Percentiles rank a stretch among this genome's conserved stretches.
phyloP scores from a whole-genome alignment of 805 yeast genomes.

The Cyberlindnera petersonii region DNA sequence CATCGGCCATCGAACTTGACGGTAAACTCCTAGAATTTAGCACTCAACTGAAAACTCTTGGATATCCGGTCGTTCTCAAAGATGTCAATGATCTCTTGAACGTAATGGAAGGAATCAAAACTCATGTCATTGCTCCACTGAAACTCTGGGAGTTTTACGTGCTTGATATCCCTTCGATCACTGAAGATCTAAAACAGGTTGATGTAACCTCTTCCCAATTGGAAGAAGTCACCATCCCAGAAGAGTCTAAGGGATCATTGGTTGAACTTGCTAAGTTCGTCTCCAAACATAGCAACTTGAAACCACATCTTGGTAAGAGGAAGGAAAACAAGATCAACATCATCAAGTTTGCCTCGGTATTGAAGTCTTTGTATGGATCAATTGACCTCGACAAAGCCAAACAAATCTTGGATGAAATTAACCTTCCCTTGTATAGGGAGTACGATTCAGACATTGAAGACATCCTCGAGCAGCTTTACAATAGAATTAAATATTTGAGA shows the following conservation, averaged over 20 bases:
- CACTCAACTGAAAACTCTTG: conserved; percentile 46
- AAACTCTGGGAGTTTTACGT: conserved; percentile 89
- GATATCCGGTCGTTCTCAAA: conserved; percentile 56
- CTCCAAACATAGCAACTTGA: conserved; percentile 36
- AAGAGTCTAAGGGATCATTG: conserved; percentile 36
- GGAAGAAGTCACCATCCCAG: conserved; percentile 42
- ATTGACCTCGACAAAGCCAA: conserved; percentile 35
- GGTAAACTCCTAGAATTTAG: conserved; percentile 64
- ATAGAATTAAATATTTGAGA: conserved; percentile 72
- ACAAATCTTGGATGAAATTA: conserved; percentile 69
- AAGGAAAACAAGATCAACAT: conserved; percentile 52
- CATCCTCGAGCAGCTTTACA: conserved; percentile 65
- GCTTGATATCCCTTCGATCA: conserved; percentile 46
- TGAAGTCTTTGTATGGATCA: conserved; percentile 35
- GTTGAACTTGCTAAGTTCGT: conserved; percentile 48
- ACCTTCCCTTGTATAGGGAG: conserved; percentile 62
- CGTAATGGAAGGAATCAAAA: conserved; percentile 64
- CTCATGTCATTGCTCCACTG: conserved; percentile 61
- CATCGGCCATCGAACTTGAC: conserved; percentile 82
- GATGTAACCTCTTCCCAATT: conserved; percentile 12
- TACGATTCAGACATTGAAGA: conserved; percentile 71
- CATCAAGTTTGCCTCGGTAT: conserved; percentile 47
- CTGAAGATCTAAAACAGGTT: conserved; percentile 35
- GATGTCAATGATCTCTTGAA: conserved; percentile 50
- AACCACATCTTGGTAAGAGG: conserved; percentile 40